Evolutionary conservation across 192 early-diverging fungal species (phyloP).

Genomic region (Ramicandelaber brevisporus): DNA sequence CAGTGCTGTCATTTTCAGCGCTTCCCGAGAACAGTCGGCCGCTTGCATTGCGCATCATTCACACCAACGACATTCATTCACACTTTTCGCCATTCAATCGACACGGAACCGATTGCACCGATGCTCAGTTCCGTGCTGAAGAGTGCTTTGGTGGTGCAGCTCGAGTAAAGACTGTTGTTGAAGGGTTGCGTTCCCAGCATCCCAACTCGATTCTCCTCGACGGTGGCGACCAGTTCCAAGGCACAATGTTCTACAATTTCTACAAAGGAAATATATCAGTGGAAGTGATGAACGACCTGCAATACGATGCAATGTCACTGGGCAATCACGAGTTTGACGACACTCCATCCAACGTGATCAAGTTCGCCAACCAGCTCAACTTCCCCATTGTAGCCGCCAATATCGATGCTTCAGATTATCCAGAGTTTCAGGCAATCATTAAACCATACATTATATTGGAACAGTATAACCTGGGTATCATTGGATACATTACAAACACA

Average conservation of each 20-base stretch:
- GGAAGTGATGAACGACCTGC: slow-evolving; percentile 32
- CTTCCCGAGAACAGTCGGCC: neutral
- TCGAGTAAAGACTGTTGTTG: slow-evolving; percentile 27
- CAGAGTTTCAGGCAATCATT: slow-evolving; percentile 17
- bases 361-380: slow-evolving; percentile 23
- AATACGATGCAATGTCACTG: slow-evolving; percentile 25
- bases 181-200: slow-evolving; percentile 19
- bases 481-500: slow-evolving; percentile 35
- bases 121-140: slow-evolving; percentile 8
- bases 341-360: slow-evolving; percentile 22
- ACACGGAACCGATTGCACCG: slow-evolving; percentile 17
- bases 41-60: slow-evolving; percentile 13
- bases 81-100: slow-evolving; percentile 23
- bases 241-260: slow-evolving; percentile 39
- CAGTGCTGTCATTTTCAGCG: neutral
- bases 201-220: slow-evolving; percentile 32
- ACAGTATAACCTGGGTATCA: slow-evolving; percentile 35
- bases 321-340: slow-evolving; percentile 61
- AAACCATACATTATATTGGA: slow-evolving; percentile 40
- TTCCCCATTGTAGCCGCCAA: slow-evolving; percentile 40
- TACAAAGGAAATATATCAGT: slow-evolving; percentile 30
- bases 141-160: slow-evolving; percentile 32
- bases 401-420: slow-evolving; percentile 21
- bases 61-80: slow-evolving; percentile 24
- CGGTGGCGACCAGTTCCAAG: slow-evolving; percentile 41